phyloP scores from a whole-genome alignment of 768 basidiomycete genomes.

The Tubosaeta sp. region DNA sequence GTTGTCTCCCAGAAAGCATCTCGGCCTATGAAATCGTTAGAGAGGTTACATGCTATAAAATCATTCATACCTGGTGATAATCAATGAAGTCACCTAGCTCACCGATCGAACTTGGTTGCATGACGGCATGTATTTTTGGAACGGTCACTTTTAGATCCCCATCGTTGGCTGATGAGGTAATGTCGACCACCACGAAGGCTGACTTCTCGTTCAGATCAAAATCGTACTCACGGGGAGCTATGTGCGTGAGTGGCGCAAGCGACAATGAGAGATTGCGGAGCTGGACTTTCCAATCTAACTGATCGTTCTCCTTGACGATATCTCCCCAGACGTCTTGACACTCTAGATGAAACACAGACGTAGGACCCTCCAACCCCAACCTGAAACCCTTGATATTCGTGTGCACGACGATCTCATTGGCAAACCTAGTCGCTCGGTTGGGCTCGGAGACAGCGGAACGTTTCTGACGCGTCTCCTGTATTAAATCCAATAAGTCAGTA shows the following conservation, averaged over 20 bases:
- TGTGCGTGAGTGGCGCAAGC: conserved; percentile 56
- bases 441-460: conserved; percentile 10
- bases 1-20: conserved; percentile 65
- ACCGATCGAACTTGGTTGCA: conserved; percentile 91
- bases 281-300: conserved; percentile 60
- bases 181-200: conserved; percentile 82
- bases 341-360: conserved; percentile 71
- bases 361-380: conserved; percentile 68
- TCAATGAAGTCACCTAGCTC: conserved; percentile 89
- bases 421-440: conserved; percentile 12
- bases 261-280: conserved; percentile 81
- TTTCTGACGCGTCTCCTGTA: conserved; percentile 53
- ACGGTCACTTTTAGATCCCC: conserved; percentile 49
- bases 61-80: conserved; percentile 60
- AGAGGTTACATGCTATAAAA: neutral
- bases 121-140: conserved; percentile 82
- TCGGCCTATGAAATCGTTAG: conserved; percentile 52
- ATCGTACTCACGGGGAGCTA: conserved; percentile 31
- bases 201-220: conserved; percentile 63
- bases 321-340: conserved; percentile 70
- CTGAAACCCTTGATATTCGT: conserved; percentile 77
- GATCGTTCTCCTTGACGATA: conserved; percentile 40
- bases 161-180: conserved; percentile 43
- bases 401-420: conserved; percentile 43
- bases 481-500: conserved; percentile 67